Evolutionary conservation across 345 rosid genomes (phyloP).

Genomic region (Balakata baccata): DNA sequence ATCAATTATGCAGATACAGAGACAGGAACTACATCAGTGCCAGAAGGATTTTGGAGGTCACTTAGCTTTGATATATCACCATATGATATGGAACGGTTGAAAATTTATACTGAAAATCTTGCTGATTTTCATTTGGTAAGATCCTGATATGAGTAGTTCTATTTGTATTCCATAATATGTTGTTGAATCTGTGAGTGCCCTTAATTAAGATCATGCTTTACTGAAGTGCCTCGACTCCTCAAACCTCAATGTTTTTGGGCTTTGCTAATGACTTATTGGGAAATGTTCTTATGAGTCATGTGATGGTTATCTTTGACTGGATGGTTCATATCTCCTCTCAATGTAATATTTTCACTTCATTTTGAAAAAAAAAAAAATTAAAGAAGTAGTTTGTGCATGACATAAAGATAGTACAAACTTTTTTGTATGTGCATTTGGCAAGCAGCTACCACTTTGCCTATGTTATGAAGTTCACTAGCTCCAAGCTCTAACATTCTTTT

Average conservation of each 20-base stretch:
- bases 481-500: too few relatives aligned
- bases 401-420: too few relatives aligned
- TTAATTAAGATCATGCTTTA: not conserved
- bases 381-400: not conserved
- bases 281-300: not conserved
- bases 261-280: not conserved
- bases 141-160: not conserved
- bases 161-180: not conserved
- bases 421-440: too few relatives aligned
- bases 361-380: too few relatives aligned
- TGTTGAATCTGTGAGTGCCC: not conserved
- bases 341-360: not conserved
- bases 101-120: constrained; percentile 63
- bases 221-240: not conserved
- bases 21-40: constrained; percentile 30
- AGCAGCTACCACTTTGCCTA: too few relatives aligned
- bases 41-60: constrained; percentile 53
- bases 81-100: constrained; percentile 62
- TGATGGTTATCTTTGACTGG: not conserved
- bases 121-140: constrained; percentile 70
- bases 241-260: not conserved
- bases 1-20: constrained; percentile 49
- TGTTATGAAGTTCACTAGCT: too few relatives aligned
- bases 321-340: not conserved
- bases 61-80: constrained; percentile 49